Percentiles rank a stretch among this genome's conserved stretches.
These are phyloP conservation scores for Diaporthe destruens DNA, from an alignment of 2,329 filamentous ascomycete species.

Conservation along the genomic window DNA sequence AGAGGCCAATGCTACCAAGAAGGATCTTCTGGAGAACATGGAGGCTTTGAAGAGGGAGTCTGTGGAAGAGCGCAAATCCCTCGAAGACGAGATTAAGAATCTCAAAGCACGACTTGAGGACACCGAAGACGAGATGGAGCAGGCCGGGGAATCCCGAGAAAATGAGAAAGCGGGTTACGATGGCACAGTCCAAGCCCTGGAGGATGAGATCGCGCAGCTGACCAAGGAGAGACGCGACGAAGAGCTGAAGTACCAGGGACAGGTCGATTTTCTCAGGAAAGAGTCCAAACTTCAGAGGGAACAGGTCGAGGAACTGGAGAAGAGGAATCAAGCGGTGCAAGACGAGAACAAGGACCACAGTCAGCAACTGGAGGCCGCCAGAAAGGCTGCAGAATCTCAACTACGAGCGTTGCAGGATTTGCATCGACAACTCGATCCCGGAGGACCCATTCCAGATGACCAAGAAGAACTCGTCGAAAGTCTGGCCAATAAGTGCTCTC, in stretches of 20 bases:
- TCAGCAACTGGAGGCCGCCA: constrained; percentile 62
- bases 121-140: constrained; percentile 90
- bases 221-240: constrained; percentile 70
- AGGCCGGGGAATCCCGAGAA: constrained; percentile 84
- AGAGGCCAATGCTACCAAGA: constrained; percentile 91
- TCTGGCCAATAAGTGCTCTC: constrained; percentile 69
- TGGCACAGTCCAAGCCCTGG: constrained; percentile 74
- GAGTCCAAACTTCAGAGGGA: constrained; percentile 72
- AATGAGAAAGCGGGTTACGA: constrained; percentile 81
- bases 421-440: constrained; percentile 69
- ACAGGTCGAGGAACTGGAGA: constrained; percentile 69
- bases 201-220: constrained; percentile 77
- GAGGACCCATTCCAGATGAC: constrained; percentile 66
- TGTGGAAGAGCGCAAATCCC: constrained; percentile 82
- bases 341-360: constrained; percentile 66
- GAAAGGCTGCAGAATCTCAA: constrained; percentile 66
- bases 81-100: constrained; percentile 83
- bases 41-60: constrained; percentile 93
- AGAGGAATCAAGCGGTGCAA: constrained; percentile 66
- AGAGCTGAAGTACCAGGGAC: constrained; percentile 68
- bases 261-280: constrained; percentile 72
- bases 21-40: constrained; percentile 94
- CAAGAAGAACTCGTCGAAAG: constrained; percentile 69
- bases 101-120: constrained; percentile 86
- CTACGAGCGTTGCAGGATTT: constrained; percentile 69